Evolutionary conservation across 352 stramenopile genomes (phyloP).

Genomic region (Phytopythium vexans): DNA sequence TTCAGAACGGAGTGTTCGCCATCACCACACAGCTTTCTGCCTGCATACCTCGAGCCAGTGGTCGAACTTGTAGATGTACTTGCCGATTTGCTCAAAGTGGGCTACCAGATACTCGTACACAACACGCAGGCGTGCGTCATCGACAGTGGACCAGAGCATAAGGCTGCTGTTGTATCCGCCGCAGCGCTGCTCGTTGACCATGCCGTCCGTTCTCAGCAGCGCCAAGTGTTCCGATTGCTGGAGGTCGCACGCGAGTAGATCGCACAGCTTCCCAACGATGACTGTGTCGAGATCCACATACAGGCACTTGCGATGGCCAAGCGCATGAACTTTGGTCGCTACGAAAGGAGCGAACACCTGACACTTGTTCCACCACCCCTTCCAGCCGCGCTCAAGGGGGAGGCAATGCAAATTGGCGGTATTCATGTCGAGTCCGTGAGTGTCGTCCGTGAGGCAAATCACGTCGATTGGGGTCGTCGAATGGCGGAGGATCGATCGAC

Average conservation of each 20-base stretch:
- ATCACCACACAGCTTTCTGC: background rate
- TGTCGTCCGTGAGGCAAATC: slow-evolving; percentile 70
- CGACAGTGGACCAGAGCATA: slow-evolving; percentile 44
- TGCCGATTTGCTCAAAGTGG: slow-evolving; percentile 32
- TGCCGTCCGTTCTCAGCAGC: slow-evolving; percentile 57
- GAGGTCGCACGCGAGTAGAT: slow-evolving; percentile 12
- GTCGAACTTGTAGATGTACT: slow-evolving; percentile 85
- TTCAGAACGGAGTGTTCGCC: background rate
- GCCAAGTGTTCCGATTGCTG: slow-evolving; percentile 10
- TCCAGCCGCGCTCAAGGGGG: slow-evolving; percentile 29
- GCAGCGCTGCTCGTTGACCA: slow-evolving; percentile 62
- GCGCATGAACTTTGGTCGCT: slow-evolving; percentile 17
- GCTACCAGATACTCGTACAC: slow-evolving; percentile 38
- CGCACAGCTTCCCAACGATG: slow-evolving; percentile 36
- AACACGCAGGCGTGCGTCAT: slow-evolving; percentile 6
- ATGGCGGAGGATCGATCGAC: slow-evolving; percentile 33
- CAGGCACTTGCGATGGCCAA: slow-evolving; percentile 17
- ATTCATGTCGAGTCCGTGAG: slow-evolving; percentile 25
- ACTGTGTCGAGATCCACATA: slow-evolving; percentile 85
- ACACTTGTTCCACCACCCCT: slow-evolving; percentile 83
- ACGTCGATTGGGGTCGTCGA: slow-evolving; percentile 25
- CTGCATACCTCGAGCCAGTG: slow-evolving; percentile 73
- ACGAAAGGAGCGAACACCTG: slow-evolving; percentile 49
- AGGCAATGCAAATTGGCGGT: slow-evolving; percentile 24
- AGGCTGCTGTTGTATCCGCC: slow-evolving; percentile 78